Conservation (phyloP, 75 land plant genomes). For the Pseudotsuga menziesii region DNA sequence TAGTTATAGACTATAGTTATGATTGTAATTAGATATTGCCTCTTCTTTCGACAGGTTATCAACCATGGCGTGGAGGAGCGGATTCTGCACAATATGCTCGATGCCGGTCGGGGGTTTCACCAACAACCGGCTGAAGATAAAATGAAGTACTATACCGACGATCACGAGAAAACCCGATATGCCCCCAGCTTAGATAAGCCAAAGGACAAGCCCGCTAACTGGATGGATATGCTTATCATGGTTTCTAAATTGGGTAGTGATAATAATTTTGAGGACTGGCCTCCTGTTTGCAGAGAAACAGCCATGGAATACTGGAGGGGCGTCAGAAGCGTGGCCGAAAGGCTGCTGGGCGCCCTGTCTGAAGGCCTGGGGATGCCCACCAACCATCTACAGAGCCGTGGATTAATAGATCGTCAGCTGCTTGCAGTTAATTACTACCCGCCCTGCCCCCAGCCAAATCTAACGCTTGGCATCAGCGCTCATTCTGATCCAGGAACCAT, state of each 20-base stretch:
- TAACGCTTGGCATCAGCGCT: conserved; percentile 18
- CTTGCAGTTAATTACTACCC: conserved; percentile 43
- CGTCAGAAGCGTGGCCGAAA: no score
- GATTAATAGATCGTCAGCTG: conserved; percentile 12
- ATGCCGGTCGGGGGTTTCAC: conserved; percentile 14
- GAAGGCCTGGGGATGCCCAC: conserved; percentile 32
- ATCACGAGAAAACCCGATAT: conserved; percentile 11
- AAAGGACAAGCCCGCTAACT: conserved; percentile 9
- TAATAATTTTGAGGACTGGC: conserved; percentile 1
- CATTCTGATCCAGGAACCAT: conserved; percentile 28
- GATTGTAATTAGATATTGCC: conserved; percentile 2
- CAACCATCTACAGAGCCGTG: conserved; percentile 11
- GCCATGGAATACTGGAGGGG: background rate
- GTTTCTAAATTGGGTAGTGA: background rate
- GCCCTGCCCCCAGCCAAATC: conserved; percentile 23
- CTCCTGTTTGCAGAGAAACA: conserved; percentile 9
- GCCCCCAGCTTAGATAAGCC: conserved; percentile 20
- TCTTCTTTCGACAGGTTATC: conserved; percentile 8
- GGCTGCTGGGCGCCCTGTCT: conserved; percentile 46
- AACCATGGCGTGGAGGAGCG: conserved; percentile 23
- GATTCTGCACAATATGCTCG: conserved; percentile 10
- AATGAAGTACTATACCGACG: conserved; percentile 9
- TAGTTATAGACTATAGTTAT: no score
- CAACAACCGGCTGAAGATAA: conserved; percentile 23
- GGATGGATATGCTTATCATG: conserved; percentile 18